Percentiles rank a stretch among this genome's conserved stretches.
Conservation (phyloP, 176 grass and related monocot genomes). For the Hsuehochloa calcarea region DNA sequence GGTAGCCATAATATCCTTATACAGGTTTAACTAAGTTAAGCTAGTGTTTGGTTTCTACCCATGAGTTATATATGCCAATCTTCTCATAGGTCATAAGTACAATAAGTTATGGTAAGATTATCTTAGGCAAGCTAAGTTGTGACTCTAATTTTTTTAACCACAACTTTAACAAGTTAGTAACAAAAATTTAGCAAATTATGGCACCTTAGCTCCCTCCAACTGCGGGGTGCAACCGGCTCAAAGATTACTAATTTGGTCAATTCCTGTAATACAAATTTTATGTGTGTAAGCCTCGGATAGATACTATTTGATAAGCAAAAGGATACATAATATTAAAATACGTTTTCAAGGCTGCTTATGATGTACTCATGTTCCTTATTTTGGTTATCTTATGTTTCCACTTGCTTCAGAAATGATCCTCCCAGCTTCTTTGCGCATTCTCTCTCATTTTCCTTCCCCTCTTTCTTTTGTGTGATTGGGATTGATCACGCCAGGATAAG, state of each 20-base stretch:
- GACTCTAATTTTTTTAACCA: too few species aligned
- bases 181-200: too few species aligned
- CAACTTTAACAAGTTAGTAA: too few species aligned
- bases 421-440: neutral
- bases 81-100: too few species aligned
- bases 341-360: neutral
- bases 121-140: too few species aligned
- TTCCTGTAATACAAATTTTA: neutral
- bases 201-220: neutral
- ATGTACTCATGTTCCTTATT: neutral
- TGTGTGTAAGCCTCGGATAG: neutral
- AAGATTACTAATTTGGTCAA: too few species aligned
- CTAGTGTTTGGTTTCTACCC: too few species aligned
- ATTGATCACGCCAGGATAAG: conserved; percentile 25
- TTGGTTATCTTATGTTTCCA: neutral
- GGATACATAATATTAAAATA: neutral
- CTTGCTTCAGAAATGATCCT: neutral
- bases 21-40: too few species aligned
- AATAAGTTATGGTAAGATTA: too few species aligned
- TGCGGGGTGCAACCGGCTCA: too few species aligned
- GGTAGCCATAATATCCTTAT: too few species aligned
- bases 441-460: neutral
- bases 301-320: neutral
- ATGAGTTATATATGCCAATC: too few species aligned
- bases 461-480: neutral